phyloP scores from a whole-genome alignment of 2,329 filamentous ascomycete genomes.

The Diplodia mutila region DNA sequence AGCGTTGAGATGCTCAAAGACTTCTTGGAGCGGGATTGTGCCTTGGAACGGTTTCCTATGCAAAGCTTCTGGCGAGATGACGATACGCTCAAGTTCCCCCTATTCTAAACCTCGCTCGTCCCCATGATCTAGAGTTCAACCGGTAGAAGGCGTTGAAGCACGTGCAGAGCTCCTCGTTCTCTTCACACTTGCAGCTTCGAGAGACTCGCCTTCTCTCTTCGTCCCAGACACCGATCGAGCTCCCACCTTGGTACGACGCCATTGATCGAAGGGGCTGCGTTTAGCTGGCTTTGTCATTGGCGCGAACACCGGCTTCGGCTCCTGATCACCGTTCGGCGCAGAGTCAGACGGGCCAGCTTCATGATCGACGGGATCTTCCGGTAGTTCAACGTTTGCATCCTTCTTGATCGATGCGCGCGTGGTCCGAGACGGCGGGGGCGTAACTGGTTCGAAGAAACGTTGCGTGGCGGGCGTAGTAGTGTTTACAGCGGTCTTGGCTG shows the following conservation, averaged over 20 bases:
- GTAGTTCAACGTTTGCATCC: constrained; percentile 36
- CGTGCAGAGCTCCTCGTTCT: constrained; percentile 38
- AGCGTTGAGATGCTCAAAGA: neutral
- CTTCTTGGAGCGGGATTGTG: neutral
- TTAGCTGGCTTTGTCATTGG: constrained; percentile 30
- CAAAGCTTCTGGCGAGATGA: neutral
- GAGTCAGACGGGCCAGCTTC: constrained; percentile 30
- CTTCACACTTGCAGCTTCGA: constrained; percentile 38
- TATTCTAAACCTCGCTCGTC: neutral
- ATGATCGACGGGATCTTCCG: constrained; percentile 1
- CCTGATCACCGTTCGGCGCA: neutral
- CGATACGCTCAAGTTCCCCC: neutral
- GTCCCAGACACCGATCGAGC: neutral
- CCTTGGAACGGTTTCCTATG: neutral
- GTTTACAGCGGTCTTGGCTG: constrained; percentile 51
- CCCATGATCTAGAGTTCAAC: neutral
- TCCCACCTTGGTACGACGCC: constrained; percentile 65
- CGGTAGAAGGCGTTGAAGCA: constrained; percentile 32
- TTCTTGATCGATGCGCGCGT: constrained; percentile 62
- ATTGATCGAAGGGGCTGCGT: constrained; percentile 67
- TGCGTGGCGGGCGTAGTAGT: constrained; percentile 56
- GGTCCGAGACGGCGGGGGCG: constrained; percentile 61
- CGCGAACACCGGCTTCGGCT: constrained; percentile 24
- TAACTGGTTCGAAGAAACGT: constrained; percentile 30
- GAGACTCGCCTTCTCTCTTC: constrained; percentile 40